A percentile compares a stretch with the other conserved stretches of the same genome.
These are phyloP conservation scores for Raffaelea ambrosiae DNA, from an alignment of 2,329 filamentous ascomycete genomes.

Conservation along the genomic window DNA sequence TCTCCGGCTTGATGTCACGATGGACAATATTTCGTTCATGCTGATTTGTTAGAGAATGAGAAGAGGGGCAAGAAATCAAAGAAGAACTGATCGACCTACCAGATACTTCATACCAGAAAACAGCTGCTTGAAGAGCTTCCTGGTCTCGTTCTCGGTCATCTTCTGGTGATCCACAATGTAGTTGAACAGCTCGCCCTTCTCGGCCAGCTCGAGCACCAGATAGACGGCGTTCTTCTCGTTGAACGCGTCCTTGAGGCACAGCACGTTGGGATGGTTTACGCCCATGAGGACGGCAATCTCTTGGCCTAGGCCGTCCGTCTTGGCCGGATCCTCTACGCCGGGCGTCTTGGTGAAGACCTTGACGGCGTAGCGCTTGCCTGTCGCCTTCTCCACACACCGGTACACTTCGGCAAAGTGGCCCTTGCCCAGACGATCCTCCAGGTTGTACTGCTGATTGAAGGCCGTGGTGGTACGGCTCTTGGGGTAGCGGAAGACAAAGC, in stretches of 20 bases:
- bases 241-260: slow-evolving; percentile 92
- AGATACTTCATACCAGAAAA: slow-evolving; percentile 94
- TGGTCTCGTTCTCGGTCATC: slow-evolving; percentile 71
- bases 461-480: slow-evolving; percentile 62
- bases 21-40: slow-evolving; percentile 97
- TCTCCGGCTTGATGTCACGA: slow-evolving; percentile 95
- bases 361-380: slow-evolving; percentile 77
- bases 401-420: slow-evolving; percentile 95
- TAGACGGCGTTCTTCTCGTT: slow-evolving; percentile 88
- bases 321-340: slow-evolving; percentile 74
- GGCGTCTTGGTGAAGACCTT: slow-evolving; percentile 88
- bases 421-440: slow-evolving; percentile 81
- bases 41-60: slow-evolving; percentile 33
- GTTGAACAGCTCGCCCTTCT: slow-evolving; percentile 94
- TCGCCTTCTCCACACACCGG: slow-evolving; percentile 76
- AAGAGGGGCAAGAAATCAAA: not conserved
- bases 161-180: slow-evolving; percentile 87
- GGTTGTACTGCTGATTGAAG: slow-evolving; percentile 79
- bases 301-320: slow-evolving; percentile 80
- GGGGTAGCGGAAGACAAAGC: slow-evolving; percentile 90
- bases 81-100: slow-evolving; percentile 45
- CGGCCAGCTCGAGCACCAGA: slow-evolving; percentile 79
- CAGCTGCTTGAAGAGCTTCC: slow-evolving; percentile 81
- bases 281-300: slow-evolving; percentile 96
- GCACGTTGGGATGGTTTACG: slow-evolving; percentile 87